Evolutionary conservation across 176 grass and related monocot genomes (phyloP).

Genomic region (Hordeum marinum): DNA sequence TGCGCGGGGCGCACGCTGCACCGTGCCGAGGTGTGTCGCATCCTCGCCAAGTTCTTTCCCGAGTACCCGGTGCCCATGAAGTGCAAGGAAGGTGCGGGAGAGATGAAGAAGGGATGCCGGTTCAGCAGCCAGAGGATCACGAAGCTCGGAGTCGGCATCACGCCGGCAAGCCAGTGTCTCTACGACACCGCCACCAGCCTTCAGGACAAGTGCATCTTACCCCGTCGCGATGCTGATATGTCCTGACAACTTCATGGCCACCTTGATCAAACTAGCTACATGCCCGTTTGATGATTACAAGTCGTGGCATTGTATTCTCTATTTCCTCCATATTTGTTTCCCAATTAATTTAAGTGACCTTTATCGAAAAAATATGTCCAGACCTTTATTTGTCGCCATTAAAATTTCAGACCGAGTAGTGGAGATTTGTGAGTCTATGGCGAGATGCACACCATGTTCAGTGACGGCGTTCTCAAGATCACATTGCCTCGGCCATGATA

Average conservation of each 20-base stretch:
- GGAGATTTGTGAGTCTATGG: too few species aligned
- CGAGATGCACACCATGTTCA: too few species aligned
- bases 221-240: neutral
- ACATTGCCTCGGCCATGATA: too few species aligned
- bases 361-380: too few species aligned
- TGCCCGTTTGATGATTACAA: neutral
- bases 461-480: too few species aligned
- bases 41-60: conserved; percentile 31
- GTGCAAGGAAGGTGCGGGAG: conserved; percentile 9
- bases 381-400: too few species aligned
- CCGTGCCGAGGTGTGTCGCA: conserved; percentile 22
- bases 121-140: neutral
- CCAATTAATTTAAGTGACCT: too few species aligned
- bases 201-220: neutral
- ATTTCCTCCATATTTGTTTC: neutral
- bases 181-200: neutral
- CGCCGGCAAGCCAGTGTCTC: neutral
- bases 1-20: conserved; percentile 36
- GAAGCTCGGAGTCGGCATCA: neutral
- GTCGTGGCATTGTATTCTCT: neutral
- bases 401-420: too few species aligned
- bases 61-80: conserved; percentile 21
- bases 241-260: neutral
- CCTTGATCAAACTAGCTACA: too few species aligned
- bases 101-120: neutral